Evolutionary conservation across 768 basidiomycete genomes (phyloP).

Genomic region (Trametes cubensis): DNA sequence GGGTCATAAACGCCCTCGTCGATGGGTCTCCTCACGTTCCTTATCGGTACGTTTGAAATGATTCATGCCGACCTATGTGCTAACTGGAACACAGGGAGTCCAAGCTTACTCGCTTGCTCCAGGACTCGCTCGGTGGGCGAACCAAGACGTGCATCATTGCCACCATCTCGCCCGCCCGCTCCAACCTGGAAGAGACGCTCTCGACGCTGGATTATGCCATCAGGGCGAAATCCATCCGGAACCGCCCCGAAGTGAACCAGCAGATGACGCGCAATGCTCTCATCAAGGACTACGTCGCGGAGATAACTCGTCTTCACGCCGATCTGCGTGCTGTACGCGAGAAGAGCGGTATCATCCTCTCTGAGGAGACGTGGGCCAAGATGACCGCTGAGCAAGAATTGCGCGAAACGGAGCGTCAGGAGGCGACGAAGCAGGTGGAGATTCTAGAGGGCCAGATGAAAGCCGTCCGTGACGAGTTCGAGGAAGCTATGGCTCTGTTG

Average conservation of each 20-base stretch:
- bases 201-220: conserved; percentile 97
- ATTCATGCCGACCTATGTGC: background rate
- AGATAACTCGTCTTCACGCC: conserved; percentile 90
- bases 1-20: conserved; percentile 95
- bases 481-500: conserved; percentile 80
- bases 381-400: conserved; percentile 77
- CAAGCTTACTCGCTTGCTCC: conserved; percentile 93
- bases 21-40: conserved; percentile 91
- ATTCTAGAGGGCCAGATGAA: conserved; percentile 83
- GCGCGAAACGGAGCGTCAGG: conserved; percentile 74
- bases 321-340: conserved; percentile 91
- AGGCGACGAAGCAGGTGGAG: conserved; percentile 80
- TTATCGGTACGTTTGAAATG: conserved; percentile 66
- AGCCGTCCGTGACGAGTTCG: conserved; percentile 85
- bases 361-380: conserved; percentile 88
- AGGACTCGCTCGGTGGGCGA: conserved; percentile 97
- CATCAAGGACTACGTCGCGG: conserved; percentile 89
- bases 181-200: conserved; percentile 94
- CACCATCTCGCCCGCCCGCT: conserved; percentile 91
- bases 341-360: conserved; percentile 95
- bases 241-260: conserved; percentile 94
- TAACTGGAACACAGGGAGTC: conserved; percentile 68
- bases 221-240: conserved; percentile 92
- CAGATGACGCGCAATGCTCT: conserved; percentile 91
- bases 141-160: conserved; percentile 99